These are phyloP conservation scores for Rhododendron ferrugineum DNA, from an alignment of 148 eudicot genomes.

Conservation along the genomic window DNA sequence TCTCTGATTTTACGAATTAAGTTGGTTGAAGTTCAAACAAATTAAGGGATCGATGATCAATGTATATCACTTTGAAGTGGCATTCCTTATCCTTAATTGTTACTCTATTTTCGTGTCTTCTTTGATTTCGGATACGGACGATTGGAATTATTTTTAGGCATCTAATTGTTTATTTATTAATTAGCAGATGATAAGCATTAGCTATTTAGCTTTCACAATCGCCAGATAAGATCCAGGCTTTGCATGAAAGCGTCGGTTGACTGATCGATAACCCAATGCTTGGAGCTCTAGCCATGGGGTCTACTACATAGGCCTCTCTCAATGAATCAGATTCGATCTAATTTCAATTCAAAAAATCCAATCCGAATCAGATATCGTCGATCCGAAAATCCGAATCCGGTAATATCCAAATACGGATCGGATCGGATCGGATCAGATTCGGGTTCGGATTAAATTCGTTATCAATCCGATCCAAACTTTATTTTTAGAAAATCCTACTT, in stretches of 20 bases:
- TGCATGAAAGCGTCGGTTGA: neutral
- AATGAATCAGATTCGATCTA: too few species aligned
- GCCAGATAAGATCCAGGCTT: conserved; percentile 7
- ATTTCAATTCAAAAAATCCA: too few species aligned
- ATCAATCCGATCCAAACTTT: too few species aligned
- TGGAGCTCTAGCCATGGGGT: neutral
- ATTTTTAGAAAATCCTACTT: too few species aligned
- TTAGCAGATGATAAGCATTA: neutral
- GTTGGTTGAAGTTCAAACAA: neutral
- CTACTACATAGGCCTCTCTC: neutral
- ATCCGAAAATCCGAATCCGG: too few species aligned
- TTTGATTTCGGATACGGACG: neutral
- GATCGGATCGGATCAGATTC: too few species aligned
- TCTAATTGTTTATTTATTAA: neutral
- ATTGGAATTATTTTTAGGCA: neutral
- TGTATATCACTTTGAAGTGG: neutral
- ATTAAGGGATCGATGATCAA: neutral
- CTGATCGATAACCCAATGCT: neutral
- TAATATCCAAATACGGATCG: too few species aligned
- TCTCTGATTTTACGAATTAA: neutral
- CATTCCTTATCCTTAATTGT: neutral
- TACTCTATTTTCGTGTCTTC: neutral
- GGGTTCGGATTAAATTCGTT: too few species aligned
- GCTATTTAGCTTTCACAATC: neutral
- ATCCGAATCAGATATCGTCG: too few species aligned